These are phyloP conservation scores for Acer campestre DNA, from an alignment of 345 rosid genomes.

Conservation along the genomic window DNA sequence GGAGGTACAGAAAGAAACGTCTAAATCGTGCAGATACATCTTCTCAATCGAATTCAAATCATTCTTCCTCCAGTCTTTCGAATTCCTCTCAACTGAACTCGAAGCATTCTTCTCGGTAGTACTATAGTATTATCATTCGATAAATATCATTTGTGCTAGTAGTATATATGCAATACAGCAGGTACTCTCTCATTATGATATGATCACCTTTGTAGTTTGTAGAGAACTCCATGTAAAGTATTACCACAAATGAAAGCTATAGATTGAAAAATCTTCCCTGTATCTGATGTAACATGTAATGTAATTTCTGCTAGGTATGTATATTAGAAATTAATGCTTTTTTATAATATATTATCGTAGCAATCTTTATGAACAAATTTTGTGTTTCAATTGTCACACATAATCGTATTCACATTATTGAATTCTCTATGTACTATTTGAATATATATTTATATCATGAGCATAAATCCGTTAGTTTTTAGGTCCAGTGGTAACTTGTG, in stretches of 20 bases:
- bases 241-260: not conserved
- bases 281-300: too few species aligned
- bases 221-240: too few species aligned
- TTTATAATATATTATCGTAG: too few species aligned
- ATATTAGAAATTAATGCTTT: too few species aligned
- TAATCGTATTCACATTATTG: not conserved
- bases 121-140: not conserved
- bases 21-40: conserved; percentile 34
- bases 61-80: not conserved
- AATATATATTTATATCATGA: too few species aligned
- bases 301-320: too few species aligned
- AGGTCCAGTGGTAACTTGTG: too few species aligned
- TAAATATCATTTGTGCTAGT: not conserved
- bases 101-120: not conserved
- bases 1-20: conserved; percentile 80
- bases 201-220: not conserved
- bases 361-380: too few species aligned
- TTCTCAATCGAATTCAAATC: conserved; percentile 15
- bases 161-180: not conserved
- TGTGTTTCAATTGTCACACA: too few species aligned
- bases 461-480: too few species aligned
- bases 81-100: not conserved
- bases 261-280: too few species aligned
- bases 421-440: not conserved
- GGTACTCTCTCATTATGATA: not conserved